These are phyloP conservation scores for Quercus suber DNA, from an alignment of 306 rosid species.

Conservation along the genomic window DNA sequence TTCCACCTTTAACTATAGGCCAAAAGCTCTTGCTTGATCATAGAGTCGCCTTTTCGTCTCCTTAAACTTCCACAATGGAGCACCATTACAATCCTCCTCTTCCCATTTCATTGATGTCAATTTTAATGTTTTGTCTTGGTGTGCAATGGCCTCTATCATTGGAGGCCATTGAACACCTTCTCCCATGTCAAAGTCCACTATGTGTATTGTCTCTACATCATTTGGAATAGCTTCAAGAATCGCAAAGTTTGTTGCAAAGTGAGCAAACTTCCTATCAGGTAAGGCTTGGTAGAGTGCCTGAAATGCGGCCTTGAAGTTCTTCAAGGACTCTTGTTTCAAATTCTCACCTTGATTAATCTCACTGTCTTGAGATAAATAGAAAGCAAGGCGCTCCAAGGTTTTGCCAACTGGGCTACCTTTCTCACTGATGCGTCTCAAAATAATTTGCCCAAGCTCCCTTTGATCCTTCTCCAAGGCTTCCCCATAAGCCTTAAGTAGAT, in stretches of 20 bases:
- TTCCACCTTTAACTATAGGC: slow-evolving; percentile 49
- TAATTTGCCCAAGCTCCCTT: slow-evolving; percentile 30
- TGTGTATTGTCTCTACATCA: slow-evolving; percentile 43
- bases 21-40: slow-evolving; percentile 42
- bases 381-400: slow-evolving; percentile 48
- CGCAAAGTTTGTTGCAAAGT: slow-evolving; percentile 46
- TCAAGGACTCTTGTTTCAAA: slow-evolving; percentile 47
- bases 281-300: slow-evolving; percentile 42
- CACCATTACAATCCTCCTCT: slow-evolving; percentile 18
- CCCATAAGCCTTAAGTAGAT: slow-evolving; percentile 45
- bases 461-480: slow-evolving; percentile 50
- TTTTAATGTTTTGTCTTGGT: slow-evolving; percentile 30
- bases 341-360: slow-evolving; percentile 18
- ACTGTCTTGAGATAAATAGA: slow-evolving; percentile 35
- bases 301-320: slow-evolving; percentile 31
- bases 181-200: slow-evolving; percentile 52
- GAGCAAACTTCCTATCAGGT: slow-evolving; percentile 48
- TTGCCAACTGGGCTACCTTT: slow-evolving; percentile 50
- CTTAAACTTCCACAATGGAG: slow-evolving; percentile 34
- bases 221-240: slow-evolving; percentile 46
- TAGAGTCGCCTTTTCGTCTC: slow-evolving; percentile 39
- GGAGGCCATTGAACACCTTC: slow-evolving; percentile 56
- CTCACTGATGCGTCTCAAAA: slow-evolving; percentile 42
- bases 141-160: slow-evolving; percentile 38
- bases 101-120: slow-evolving; percentile 49